Conservation (phyloP, 2,329 filamentous ascomycete genomes). For the Claviceps sp. region DNA sequence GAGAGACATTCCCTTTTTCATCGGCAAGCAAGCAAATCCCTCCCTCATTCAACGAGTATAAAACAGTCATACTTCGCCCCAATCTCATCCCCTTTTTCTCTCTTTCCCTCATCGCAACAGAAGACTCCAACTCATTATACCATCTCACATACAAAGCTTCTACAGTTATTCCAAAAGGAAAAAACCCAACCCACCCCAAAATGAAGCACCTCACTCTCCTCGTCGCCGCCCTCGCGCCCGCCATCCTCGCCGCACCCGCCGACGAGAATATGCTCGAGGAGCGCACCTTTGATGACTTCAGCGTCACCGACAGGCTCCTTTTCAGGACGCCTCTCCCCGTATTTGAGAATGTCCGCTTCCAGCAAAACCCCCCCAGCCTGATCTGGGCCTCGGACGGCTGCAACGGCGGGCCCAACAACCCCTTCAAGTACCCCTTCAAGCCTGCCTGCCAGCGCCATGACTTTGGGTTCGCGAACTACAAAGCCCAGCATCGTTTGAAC, state of each 20-base stretch:
- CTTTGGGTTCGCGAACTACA: slow-evolving; percentile 43
- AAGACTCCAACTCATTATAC: neutral
- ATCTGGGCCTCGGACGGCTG: slow-evolving; percentile 31
- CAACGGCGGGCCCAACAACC: slow-evolving; percentile 28
- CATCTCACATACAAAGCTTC: neutral
- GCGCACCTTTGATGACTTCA: neutral
- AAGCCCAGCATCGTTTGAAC: slow-evolving; percentile 33
- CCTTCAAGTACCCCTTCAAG: slow-evolving; percentile 28
- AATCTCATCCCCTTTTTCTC: neutral
- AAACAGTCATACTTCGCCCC: neutral
- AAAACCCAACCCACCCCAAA: neutral
- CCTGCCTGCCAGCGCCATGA: slow-evolving; percentile 40
- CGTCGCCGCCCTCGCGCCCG: neutral
- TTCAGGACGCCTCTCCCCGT: slow-evolving; percentile 27
- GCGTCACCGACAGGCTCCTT: slow-evolving; percentile 30
- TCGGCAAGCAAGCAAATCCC: neutral
- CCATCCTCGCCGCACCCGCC: neutral
- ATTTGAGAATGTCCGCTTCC: slow-evolving; percentile 28
- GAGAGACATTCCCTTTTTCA: neutral
- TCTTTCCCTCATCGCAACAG: neutral
- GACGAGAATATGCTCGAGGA: neutral
- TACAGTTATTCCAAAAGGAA: neutral
- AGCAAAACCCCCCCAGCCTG: slow-evolving; percentile 23
- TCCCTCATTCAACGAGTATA: neutral
- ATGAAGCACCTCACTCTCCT: neutral